Conservation (phyloP, 2,329 filamentous ascomycete genomes). For the Neoascochyta sp. region DNA sequence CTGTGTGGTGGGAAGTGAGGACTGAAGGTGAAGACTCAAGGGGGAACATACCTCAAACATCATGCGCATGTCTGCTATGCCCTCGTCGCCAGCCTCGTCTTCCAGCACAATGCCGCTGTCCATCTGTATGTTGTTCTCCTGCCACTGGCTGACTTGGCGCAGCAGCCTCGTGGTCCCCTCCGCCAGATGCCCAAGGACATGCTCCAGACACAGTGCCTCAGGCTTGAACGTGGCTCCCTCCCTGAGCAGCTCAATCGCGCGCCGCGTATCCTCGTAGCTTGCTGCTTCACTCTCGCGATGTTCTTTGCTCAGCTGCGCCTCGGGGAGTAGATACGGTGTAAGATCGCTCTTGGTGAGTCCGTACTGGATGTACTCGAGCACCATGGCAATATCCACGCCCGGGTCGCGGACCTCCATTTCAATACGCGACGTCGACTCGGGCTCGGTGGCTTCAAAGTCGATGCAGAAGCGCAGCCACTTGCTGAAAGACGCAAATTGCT, state of each 20-base stretch:
- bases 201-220: conserved; percentile 42
- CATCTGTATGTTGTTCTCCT: conserved; percentile 58
- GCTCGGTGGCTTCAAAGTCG: conserved; percentile 66
- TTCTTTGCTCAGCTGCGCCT: conserved; percentile 32
- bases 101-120: conserved; percentile 58
- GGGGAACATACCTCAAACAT: conserved; percentile 44
- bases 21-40: not conserved
- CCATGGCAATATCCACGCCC: conserved; percentile 66
- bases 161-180: conserved; percentile 33
- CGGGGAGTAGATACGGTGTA: conserved; percentile 52
- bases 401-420: conserved; percentile 77
- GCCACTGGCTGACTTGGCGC: conserved; percentile 43
- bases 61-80: conserved; percentile 56
- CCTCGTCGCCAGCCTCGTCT: conserved; percentile 21
- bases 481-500: conserved; percentile 74
- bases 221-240: conserved; percentile 44
- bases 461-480: conserved; percentile 82
- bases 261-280: conserved; percentile 32
- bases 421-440: conserved; percentile 55
- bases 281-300: conserved; percentile 4
- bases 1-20: not conserved
- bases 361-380: conserved; percentile 73
- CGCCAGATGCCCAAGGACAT: conserved; percentile 30
- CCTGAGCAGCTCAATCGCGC: conserved; percentile 36
- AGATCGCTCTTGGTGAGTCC: conserved; percentile 66